Evolutionary conservation across 768 basidiomycete species (phyloP).

Genomic region (Leccinum boreale): DNA sequence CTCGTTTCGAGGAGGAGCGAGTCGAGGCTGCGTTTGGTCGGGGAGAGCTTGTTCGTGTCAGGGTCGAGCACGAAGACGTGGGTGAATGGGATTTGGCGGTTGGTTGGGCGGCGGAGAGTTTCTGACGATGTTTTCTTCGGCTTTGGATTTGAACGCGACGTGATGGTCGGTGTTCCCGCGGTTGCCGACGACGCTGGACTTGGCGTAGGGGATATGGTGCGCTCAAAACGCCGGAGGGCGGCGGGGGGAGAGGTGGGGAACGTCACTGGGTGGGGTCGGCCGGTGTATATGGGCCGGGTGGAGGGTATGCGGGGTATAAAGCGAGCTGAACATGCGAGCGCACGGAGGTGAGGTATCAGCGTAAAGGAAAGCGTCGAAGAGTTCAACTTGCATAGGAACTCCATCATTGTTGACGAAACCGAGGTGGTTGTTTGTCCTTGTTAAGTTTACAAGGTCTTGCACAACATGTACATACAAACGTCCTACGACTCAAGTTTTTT

Average conservation of each 20-base stretch:
- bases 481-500: not conserved
- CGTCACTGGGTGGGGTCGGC: not conserved
- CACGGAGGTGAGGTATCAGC: not conserved
- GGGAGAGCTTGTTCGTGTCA: slow-evolving; percentile 38
- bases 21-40: slow-evolving; percentile 31
- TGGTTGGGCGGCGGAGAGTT: slow-evolving; percentile 17
- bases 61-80: slow-evolving; percentile 49
- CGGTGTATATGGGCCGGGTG: slow-evolving; percentile 9
- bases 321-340: slow-evolving; percentile 4
- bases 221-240: slow-evolving; percentile 14
- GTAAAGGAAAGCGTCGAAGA: not conserved
- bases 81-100: slow-evolving; percentile 41
- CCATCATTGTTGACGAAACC: not conserved
- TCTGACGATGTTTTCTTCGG: not conserved
- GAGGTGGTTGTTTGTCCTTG: slow-evolving; percentile 28
- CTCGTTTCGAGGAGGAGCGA: slow-evolving; percentile 51
- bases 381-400: slow-evolving; percentile 6
- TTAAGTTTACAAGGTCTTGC: slow-evolving; percentile 21
- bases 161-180: not conserved
- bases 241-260: slow-evolving; percentile 11
- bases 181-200: not conserved
- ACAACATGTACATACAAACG: slow-evolving; percentile 21
- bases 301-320: slow-evolving; percentile 1
- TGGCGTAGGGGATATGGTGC: not conserved
- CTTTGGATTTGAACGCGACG: not conserved